These are phyloP conservation scores for Ceriops tagal DNA, from an alignment of 345 rosid genomes.

Conservation along the genomic window DNA sequence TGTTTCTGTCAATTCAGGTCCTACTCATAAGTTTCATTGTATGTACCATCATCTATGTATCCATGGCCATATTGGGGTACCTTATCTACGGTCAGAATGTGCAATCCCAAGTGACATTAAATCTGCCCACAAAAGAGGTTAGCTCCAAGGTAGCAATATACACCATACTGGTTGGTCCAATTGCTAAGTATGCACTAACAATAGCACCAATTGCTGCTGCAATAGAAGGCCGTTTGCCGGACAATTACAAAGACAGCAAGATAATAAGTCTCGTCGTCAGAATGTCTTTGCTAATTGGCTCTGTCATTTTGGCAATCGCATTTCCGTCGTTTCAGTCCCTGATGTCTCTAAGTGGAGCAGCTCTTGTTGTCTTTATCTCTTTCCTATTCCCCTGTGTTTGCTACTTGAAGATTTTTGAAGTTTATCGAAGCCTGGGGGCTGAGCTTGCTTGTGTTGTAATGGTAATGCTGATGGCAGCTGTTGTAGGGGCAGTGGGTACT, in stretches of 20 bases:
- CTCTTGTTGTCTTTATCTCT: constrained; percentile 46
- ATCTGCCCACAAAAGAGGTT: constrained; percentile 41
- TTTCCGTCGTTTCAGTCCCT: constrained; percentile 53
- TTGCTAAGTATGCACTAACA: constrained; percentile 58
- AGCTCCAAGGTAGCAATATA: constrained; percentile 63
- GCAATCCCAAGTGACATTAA: constrained; percentile 52
- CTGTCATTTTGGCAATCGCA: constrained; percentile 42
- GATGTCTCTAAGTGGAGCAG: constrained; percentile 62
- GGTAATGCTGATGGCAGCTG: constrained; percentile 28
- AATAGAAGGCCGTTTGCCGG: constrained; percentile 31
- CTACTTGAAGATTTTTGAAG: constrained; percentile 51
- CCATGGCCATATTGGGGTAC: constrained; percentile 58
- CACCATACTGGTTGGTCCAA: constrained; percentile 56
- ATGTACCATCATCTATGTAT: constrained; percentile 46
- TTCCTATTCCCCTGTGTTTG: constrained; percentile 49
- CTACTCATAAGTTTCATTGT: constrained; percentile 46
- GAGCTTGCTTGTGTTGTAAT: constrained; percentile 29
- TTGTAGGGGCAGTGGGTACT: constrained; percentile 46
- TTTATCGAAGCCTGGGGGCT: constrained; percentile 26
- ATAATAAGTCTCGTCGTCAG: constrained; percentile 28
- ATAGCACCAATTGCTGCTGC: constrained; percentile 51
- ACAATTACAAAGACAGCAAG: constrained; percentile 24
- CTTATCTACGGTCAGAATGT: constrained; percentile 51
- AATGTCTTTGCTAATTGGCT: constrained; percentile 44
- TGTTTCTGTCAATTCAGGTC: constrained; percentile 32